These are phyloP conservation scores for Crithidia expoeki DNA, from an alignment of 208 protist species.

Conservation along the genomic window DNA sequence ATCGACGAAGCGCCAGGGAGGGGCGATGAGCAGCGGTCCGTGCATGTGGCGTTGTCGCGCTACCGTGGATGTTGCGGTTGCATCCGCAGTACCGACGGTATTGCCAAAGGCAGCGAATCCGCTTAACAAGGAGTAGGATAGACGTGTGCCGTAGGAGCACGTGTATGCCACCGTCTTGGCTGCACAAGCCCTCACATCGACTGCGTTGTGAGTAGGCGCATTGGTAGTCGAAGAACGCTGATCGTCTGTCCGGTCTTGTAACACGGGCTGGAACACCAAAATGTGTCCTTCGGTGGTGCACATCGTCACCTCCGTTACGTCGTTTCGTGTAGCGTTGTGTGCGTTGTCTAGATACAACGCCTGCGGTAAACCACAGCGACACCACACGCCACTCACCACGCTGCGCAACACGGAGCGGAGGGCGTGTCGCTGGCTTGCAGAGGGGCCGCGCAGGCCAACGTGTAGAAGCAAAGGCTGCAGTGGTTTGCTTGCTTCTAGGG, in stretches of 20 bases:
- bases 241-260: neutral
- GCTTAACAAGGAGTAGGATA: neutral
- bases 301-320: slow-evolving; percentile 12
- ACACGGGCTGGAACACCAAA: slow-evolving; percentile 26
- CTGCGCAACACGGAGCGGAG: slow-evolving; percentile 20
- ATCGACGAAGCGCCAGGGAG: slow-evolving; percentile 26
- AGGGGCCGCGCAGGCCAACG: slow-evolving; percentile 16
- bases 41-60: neutral
- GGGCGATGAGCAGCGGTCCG: slow-evolving; percentile 18
- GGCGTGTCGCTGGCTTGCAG: slow-evolving; percentile 5
- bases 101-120: neutral
- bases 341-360: neutral
- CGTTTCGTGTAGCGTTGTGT: neutral
- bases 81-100: no score
- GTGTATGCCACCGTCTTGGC: slow-evolving; percentile 14
- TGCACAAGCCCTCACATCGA: neutral
- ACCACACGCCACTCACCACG: slow-evolving; percentile 17
- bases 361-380: slow-evolving; percentile 7
- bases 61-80: neutral
- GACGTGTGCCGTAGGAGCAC: slow-evolving; percentile 19
- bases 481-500: no score
- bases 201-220: neutral
- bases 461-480: slow-evolving; percentile 22
- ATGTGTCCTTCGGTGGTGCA: slow-evolving; percentile 22
- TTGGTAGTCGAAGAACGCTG: neutral